A percentile compares a stretch with the other conserved stretches of the same genome.
Conservation (phyloP, 495 filamentous ascomycete species). For the Penicillium pulvis region DNA sequence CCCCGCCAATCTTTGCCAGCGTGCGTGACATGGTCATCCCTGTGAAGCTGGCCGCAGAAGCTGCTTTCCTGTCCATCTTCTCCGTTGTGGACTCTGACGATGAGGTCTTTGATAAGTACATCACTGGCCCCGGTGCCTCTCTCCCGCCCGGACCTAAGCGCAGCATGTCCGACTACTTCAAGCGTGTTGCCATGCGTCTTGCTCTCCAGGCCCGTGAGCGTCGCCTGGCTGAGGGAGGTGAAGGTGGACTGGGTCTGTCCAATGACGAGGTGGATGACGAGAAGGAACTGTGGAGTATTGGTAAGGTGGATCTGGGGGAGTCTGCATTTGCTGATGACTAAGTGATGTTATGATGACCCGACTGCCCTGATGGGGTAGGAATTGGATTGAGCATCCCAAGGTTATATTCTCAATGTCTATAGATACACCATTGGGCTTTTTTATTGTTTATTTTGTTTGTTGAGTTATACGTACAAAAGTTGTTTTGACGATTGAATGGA, state of each 20-base stretch:
- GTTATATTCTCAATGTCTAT: constrained; percentile 26
- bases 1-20: constrained; percentile 81
- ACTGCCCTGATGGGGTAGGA: not conserved
- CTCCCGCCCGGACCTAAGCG: constrained; percentile 72
- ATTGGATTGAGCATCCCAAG: constrained; percentile 18
- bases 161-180: constrained; percentile 97
- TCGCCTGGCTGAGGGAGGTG: constrained; percentile 85
- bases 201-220: constrained; percentile 83
- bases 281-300: constrained; percentile 93
- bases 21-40: constrained; percentile 95
- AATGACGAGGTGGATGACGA: constrained; percentile 93
- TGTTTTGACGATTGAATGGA: constrained; percentile 25
- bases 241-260: constrained; percentile 78
- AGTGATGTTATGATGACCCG: constrained; percentile 22
- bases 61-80: constrained; percentile 93
- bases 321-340: constrained; percentile 57
- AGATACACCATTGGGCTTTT: constrained; percentile 30
- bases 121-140: constrained; percentile 61
- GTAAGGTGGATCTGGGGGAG: constrained; percentile 81
- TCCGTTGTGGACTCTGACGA: constrained; percentile 82
- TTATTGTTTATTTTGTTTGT: constrained; percentile 11
- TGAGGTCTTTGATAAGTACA: constrained; percentile 89
- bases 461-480: constrained; percentile 27
- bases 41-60: constrained; percentile 92
- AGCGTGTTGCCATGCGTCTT: constrained; percentile 80